phyloP scores from a whole-genome alignment of 1,284 basidiomycete species.

The Vanrija pseudolonga region DNA sequence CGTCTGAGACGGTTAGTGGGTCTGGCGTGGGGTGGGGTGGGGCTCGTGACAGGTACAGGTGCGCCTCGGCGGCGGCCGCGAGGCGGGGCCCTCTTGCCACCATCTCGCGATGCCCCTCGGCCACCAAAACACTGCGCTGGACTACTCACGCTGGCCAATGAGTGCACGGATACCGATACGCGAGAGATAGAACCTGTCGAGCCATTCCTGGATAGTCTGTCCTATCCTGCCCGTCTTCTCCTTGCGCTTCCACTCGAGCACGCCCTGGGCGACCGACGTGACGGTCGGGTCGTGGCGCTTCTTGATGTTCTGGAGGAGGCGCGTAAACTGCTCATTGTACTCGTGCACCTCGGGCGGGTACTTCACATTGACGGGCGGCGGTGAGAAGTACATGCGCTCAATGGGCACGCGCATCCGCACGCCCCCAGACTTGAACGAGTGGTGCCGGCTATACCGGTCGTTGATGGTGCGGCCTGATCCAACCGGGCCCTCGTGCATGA shows the following conservation, averaged over 20 bases:
- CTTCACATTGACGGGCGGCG: conserved; percentile 59
- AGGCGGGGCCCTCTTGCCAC: background rate
- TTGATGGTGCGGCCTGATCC: conserved; percentile 4
- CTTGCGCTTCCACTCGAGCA: conserved; percentile 60
- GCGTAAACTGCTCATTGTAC: conserved; percentile 90
- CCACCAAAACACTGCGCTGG: background rate
- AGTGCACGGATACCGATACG: conserved; percentile 95
- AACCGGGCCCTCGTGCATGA: conserved; percentile 39
- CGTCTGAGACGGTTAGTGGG: conserved; percentile 56
- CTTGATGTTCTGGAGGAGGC: conserved; percentile 84
- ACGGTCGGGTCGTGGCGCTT: conserved; percentile 95
- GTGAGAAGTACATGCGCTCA: conserved; percentile 74
- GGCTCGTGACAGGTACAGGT: background rate
- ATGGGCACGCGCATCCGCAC: conserved; percentile 42
- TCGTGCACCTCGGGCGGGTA: conserved; percentile 94
- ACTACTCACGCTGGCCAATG: conserved; percentile 63
- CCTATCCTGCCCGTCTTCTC: conserved; percentile 54
- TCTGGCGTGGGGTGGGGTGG: background rate
- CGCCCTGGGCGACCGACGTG: conserved; percentile 88
- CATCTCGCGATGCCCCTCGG: too few species aligned
- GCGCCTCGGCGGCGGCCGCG: background rate
- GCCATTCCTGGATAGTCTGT: conserved; percentile 87
- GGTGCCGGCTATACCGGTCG: conserved; percentile 14
- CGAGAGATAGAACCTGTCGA: conserved; percentile 96
- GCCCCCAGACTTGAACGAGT: conserved; percentile 15